These are phyloP conservation scores for Lactarius indigo DNA, from an alignment of 768 basidiomycete genomes.

Conservation along the genomic window DNA sequence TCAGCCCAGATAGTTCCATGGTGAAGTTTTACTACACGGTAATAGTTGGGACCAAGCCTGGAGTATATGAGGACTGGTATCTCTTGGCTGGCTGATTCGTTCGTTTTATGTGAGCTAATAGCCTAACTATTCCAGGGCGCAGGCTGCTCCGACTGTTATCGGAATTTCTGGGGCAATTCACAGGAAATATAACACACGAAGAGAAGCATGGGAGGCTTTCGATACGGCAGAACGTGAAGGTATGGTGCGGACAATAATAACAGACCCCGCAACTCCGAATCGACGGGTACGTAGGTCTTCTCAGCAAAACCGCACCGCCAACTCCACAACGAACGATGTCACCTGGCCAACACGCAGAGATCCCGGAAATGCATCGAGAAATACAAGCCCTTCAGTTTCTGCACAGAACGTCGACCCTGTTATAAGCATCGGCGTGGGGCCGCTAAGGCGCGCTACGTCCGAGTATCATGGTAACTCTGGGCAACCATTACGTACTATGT, in stretches of 20 bases:
- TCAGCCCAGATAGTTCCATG: not conserved
- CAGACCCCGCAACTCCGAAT: not conserved
- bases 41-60: constrained; percentile 16
- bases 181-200: constrained; percentile 12
- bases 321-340: no score
- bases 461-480: not conserved
- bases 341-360: not conserved
- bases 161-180: constrained; percentile 10
- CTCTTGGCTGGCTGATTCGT: constrained; percentile 1
- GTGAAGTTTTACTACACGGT: constrained; percentile 8
- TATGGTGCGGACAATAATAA: not conserved
- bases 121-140: constrained; percentile 6
- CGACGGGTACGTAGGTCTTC: not conserved
- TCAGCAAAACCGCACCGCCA: not conserved
- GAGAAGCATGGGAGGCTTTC: constrained; percentile 10
- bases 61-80: constrained; percentile 17
- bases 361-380: not conserved
- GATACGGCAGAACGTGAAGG: constrained; percentile 9
- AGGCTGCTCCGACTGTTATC: constrained; percentile 9
- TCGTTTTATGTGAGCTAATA: not conserved
- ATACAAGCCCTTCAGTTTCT: not conserved
- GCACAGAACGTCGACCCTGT: not conserved
- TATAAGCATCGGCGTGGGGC: not conserved
- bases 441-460: not conserved
- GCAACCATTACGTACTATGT: not conserved